Conservation (phyloP, 176 grass and related monocot genomes). For the Panicum miliaceum region DNA sequence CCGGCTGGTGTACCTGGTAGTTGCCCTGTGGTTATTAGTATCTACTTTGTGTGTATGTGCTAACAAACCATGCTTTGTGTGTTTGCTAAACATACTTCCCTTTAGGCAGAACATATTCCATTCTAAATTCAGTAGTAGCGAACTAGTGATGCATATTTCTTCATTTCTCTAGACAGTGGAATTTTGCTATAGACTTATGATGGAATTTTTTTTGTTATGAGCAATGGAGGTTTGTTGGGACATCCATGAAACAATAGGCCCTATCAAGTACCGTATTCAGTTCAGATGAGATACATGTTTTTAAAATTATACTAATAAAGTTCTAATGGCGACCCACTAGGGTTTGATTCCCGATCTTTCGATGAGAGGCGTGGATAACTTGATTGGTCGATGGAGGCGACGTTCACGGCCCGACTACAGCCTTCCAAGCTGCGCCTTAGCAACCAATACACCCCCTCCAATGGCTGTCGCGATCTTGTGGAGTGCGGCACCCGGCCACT, state of each 20-base stretch:
- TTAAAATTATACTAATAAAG: not conserved
- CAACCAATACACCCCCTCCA: too few species aligned
- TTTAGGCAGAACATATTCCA: not conserved
- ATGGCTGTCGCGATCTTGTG: too few species aligned
- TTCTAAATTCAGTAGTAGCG: not conserved
- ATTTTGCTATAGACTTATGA: not conserved
- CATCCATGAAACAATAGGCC: not conserved
- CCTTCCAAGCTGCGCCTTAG: too few species aligned
- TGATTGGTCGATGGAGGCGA: too few species aligned
- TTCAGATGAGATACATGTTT: not conserved
- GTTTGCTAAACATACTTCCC: slow-evolving; percentile 4
- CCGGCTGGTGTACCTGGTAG: not conserved
- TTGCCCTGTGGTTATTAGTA: not conserved
- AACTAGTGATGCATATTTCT: not conserved
- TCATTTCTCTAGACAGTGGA: not conserved
- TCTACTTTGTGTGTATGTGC: not conserved
- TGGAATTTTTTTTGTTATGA: not conserved
- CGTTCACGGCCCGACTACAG: too few species aligned
- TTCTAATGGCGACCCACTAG: not conserved
- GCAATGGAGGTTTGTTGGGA: not conserved
- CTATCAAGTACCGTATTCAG: not conserved
- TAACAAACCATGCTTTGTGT: not conserved
- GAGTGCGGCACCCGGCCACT: too few species aligned
- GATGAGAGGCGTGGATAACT: too few species aligned
- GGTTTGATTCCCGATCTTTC: too few species aligned